Percentiles rank a stretch among this genome's conserved stretches.
Conservation (phyloP, 225 moss, liverwort and hornwort genomes). For the Neckera pumila region DNA sequence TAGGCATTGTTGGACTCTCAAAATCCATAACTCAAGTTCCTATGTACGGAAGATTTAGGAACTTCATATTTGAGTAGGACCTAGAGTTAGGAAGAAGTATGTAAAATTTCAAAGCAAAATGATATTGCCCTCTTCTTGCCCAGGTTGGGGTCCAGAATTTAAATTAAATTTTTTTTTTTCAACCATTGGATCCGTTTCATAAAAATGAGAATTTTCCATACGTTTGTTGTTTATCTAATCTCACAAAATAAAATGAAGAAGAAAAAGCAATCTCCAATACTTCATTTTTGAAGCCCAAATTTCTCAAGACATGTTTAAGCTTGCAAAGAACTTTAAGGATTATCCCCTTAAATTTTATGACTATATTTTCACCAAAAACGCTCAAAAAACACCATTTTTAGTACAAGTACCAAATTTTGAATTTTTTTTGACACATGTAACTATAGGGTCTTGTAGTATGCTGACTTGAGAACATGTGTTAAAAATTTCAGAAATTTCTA, state of each 20-base stretch:
- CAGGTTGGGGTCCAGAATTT: too few species aligned
- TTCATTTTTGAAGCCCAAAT: background rate
- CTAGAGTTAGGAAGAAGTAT: background rate
- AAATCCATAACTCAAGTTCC: background rate
- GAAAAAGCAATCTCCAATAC: background rate
- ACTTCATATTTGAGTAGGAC: too few species aligned
- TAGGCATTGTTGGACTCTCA: rapidly evolving
- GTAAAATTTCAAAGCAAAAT: background rate
- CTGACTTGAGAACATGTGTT: too few species aligned
- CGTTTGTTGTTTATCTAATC: background rate
- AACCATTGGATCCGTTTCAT: background rate
- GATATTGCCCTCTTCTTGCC: background rate
- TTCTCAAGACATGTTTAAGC: rapidly evolving
- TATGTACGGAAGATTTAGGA: background rate
- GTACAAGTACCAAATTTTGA: too few species aligned
- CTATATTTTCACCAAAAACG: too few species aligned
- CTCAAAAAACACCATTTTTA: too few species aligned
- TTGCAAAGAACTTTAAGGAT: background rate
- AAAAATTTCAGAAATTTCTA: too few species aligned
- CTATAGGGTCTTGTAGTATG: too few species aligned
- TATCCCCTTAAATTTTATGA: too few species aligned
- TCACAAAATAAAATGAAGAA: background rate
- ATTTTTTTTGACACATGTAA: too few species aligned
- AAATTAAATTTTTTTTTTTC: too few species aligned
- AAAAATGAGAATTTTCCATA: rapidly evolving